phyloP scores from a whole-genome alignment of 2,329 filamentous ascomycete species.

The Botrytis sinoallii region DNA sequence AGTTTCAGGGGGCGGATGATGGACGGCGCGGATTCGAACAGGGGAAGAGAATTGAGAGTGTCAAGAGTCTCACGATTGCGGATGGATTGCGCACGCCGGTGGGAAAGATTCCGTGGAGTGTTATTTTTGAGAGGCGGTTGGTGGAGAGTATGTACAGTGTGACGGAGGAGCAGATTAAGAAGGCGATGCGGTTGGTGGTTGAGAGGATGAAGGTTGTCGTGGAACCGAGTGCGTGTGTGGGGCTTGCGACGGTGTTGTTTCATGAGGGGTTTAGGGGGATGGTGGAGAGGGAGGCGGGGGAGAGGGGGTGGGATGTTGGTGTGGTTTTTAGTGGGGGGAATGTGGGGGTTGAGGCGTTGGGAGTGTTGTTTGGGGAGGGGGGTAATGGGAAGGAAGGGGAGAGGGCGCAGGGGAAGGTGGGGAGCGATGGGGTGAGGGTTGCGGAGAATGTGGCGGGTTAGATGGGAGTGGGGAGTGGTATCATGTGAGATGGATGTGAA shows the following conservation, averaged over 20 bases:
- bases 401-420: constrained; percentile 21
- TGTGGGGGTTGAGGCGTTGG: constrained; percentile 52
- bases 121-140: constrained; percentile 70
- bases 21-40: constrained; percentile 65
- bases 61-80: constrained; percentile 77
- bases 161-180: constrained; percentile 76
- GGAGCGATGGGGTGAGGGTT: constrained; percentile 25
- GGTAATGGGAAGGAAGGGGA: constrained; percentile 25
- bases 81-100: constrained; percentile 86
- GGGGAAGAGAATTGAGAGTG: constrained; percentile 61
- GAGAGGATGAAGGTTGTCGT: constrained; percentile 90
- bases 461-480: neutral
- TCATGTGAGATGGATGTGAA: too few species aligned
- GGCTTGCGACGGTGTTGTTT: constrained; percentile 75
- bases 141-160: constrained; percentile 71
- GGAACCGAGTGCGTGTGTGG: constrained; percentile 84
- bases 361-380: constrained; percentile 46
- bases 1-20: constrained; percentile 81
- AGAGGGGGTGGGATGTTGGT: constrained; percentile 69
- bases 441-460: constrained; percentile 30
- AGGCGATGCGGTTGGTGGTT: constrained; percentile 71
- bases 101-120: constrained; percentile 69
- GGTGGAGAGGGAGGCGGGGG: constrained; percentile 68
- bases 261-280: constrained; percentile 76
- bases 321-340: constrained; percentile 61